Evolutionary conservation across 2,329 filamentous ascomycete genomes (phyloP), one percentile per base, ranked within the genome.

Genomic region (Seiridium unicorne): DNA sequence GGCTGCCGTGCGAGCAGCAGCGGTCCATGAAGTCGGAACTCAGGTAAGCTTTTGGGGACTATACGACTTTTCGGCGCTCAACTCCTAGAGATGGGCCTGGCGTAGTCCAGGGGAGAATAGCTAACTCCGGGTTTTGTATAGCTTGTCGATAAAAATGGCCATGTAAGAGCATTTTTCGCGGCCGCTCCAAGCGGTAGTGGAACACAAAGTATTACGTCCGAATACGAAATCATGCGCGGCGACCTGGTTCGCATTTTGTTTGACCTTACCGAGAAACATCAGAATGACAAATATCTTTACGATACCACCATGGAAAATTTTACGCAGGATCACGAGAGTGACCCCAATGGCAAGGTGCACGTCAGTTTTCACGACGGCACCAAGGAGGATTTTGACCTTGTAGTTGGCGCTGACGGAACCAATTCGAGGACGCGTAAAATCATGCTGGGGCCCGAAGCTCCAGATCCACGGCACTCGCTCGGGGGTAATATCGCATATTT

Each of bases 141-240:
- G 40, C 64, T 84, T 26, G 74, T 85, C 34, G 75, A 84, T 64
- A 60, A 61, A 0, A 60, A 69, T 0, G 78, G 79, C 58, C 69
- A 66, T 0, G 57, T 65, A 2, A 68, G 70, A 44, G 83, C 78
- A n/a, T 71, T 68, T 4, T 74, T 82, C 51, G 65, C 67, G 31
- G 71, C 72, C 44, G 77, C 78, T 63, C 71, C 73, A 54, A 69
- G 76, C 0, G 79, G 77, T 3, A 70, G 75, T 56, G 77, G 78
- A 0, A 65, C 63, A 34, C 79, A 83, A 65, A 72, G 70, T 8
- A 69, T 84, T 32, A 83, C 81, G 0, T 80, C 78, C 61, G 85
- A 88, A 58, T 86, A 77, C 61, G 85, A 88, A 71, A 82, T 88
- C 51, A 82, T 88, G 77, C 75, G 85, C 9, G 83, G 82, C 0